These are phyloP conservation scores for Pleurostoma richardsiae DNA, from an alignment of 2,329 filamentous ascomycete species.

Conservation along the genomic window DNA sequence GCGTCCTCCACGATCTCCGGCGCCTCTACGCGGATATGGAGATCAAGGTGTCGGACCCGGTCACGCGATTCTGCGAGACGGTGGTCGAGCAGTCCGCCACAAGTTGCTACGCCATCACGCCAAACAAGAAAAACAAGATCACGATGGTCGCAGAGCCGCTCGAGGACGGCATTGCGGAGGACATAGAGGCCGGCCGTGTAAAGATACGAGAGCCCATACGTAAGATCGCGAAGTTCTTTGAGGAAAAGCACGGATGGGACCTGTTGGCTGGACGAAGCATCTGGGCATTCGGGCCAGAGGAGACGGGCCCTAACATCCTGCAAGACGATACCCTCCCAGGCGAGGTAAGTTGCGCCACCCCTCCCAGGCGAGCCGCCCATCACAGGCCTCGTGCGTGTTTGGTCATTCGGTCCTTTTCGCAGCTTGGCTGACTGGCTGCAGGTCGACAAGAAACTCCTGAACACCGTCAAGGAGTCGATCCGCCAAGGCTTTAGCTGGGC, in stretches of 20 bases:
- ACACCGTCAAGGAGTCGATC: conserved; percentile 84
- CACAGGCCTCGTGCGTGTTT: background rate
- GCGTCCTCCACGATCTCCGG: conserved; percentile 89
- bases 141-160: conserved; percentile 97
- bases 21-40: conserved; percentile 98
- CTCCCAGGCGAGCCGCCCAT: background rate
- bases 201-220: conserved; percentile 89
- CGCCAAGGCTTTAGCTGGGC: conserved; percentile 97
- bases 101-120: conserved; percentile 95
- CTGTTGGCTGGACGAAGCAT: conserved; percentile 90
- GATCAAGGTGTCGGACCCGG: conserved; percentile 96
- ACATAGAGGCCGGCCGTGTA: conserved; percentile 88
- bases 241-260: conserved; percentile 96
- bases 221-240: conserved; percentile 93
- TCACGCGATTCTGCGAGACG: conserved; percentile 96
- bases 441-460: conserved; percentile 88
- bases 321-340: conserved; percentile 94
- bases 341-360: conserved; percentile 50
- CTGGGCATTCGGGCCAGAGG: conserved; percentile 97
- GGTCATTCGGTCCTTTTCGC: background rate
- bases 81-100: conserved; percentile 96
- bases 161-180: conserved; percentile 88
- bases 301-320: conserved; percentile 89
- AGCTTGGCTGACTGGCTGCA: conserved; percentile 20
- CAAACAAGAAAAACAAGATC: conserved; percentile 99